Percentiles rank a stretch among this genome's conserved stretches.
Evolutionary conservation across 371 early-diverging fungal genomes (phyloP).

Genomic region (Apophysomyces elegans): DNA sequence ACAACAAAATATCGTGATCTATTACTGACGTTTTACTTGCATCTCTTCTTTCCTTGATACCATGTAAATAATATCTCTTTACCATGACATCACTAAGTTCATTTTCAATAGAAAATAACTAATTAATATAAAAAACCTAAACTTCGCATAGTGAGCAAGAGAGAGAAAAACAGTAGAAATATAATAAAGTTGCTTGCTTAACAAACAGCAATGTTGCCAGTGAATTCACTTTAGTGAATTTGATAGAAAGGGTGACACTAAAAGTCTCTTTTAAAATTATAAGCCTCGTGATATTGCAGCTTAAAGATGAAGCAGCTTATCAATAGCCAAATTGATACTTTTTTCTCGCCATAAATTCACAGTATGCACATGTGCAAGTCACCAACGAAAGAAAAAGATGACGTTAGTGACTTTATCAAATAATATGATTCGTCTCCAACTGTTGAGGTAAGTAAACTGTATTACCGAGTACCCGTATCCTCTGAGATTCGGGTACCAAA

Average conservation of each 20-base stretch:
- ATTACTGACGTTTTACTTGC: slow-evolving; percentile 8
- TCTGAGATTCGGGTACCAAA: slow-evolving; percentile 2
- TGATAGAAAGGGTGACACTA: slow-evolving; percentile 4
- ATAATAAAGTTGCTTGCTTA: no score
- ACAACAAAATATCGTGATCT: background rate
- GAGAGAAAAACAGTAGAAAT: background rate
- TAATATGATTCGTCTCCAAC: slow-evolving; percentile 1
- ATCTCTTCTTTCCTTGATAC: background rate
- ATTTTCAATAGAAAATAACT: no score
- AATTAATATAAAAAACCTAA: no score
- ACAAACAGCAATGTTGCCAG: background rate
- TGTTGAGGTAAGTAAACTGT: slow-evolving; percentile 9
- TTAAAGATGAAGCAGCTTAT: slow-evolving; percentile 5
- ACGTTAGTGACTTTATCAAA: background rate
- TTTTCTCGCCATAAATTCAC: background rate
- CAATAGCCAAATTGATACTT: background rate
- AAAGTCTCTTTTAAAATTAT: background rate
- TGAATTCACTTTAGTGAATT: background rate
- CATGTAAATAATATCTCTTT: background rate
- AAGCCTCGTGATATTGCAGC: background rate
- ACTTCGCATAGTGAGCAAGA: no score
- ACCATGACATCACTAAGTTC: no score
- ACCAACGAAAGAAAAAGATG: background rate
- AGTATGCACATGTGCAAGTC: slow-evolving; percentile 4
- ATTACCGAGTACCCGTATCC: slow-evolving; percentile 10